These are phyloP conservation scores for Salmacisia buchloeana DNA, from an alignment of 1,284 basidiomycete species.

Conservation along the genomic window DNA sequence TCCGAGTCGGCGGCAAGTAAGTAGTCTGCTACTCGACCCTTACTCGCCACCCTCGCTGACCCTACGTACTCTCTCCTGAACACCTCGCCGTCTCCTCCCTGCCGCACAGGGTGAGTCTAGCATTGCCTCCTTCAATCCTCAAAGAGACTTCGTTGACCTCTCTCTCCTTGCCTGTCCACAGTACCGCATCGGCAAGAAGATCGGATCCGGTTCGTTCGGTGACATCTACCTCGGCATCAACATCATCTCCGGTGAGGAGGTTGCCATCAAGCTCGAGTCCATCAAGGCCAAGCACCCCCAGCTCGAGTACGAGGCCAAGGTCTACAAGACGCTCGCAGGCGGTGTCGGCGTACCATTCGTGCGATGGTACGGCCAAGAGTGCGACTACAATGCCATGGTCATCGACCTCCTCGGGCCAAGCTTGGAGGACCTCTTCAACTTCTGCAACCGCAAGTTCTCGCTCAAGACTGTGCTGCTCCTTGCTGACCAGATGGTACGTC, in stretches of 20 bases:
- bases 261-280: slow-evolving; percentile 99
- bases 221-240: slow-evolving; percentile 99
- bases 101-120: neutral
- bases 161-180: slow-evolving; percentile 13
- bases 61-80: too few relatives aligned
- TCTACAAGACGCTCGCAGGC: slow-evolving; percentile 78
- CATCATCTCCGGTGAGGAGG: slow-evolving; percentile 99
- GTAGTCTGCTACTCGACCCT: slow-evolving; percentile 10
- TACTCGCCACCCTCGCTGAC: too few relatives aligned
- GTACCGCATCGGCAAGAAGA: slow-evolving; percentile 94
- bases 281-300: slow-evolving; percentile 99
- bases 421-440: slow-evolving; percentile 98
- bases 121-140: too few relatives aligned
- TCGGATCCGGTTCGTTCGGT: slow-evolving; percentile 98
- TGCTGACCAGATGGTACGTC: slow-evolving; percentile 85
- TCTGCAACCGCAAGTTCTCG: slow-evolving; percentile 96
- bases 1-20: slow-evolving; percentile 95
- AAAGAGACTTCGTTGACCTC: neutral
- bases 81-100: neutral
- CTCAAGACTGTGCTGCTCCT: slow-evolving; percentile 95
- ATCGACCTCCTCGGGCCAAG: slow-evolving; percentile 94
- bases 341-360: slow-evolving; percentile 98
- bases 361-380: slow-evolving; percentile 96
- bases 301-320: slow-evolving; percentile 79
- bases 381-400: slow-evolving; percentile 99